A percentile compares a stretch with the other conserved stretches of the same genome.
These are phyloP conservation scores for Elaphomyces granulatus DNA, from an alignment of 495 filamentous ascomycete species.

Conservation along the genomic window DNA sequence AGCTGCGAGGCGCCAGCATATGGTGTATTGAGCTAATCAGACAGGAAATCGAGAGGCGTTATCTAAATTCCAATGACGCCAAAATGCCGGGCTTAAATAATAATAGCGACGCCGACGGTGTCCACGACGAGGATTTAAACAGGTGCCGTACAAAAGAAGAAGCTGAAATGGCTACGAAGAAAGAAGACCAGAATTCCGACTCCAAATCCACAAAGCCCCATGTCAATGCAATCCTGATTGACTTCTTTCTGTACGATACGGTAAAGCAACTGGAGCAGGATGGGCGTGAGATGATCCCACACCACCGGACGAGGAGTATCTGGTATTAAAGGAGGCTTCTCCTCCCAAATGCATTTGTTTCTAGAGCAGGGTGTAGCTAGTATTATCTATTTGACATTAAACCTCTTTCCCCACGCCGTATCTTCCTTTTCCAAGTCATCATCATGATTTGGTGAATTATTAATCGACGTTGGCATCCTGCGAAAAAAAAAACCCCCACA, in stretches of 20 bases:
- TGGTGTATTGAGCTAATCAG: slow-evolving; percentile 88
- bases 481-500: too few relatives aligned
- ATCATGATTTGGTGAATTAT: too few relatives aligned
- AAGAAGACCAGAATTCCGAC: not conserved
- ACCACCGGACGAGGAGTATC: slow-evolving; percentile 86
- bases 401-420: too few relatives aligned
- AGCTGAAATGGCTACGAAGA: slow-evolving; percentile 7
- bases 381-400: too few relatives aligned
- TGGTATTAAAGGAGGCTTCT: slow-evolving; percentile 84
- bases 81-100: not conserved
- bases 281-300: slow-evolving; percentile 51
- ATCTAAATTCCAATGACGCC: slow-evolving; percentile 41
- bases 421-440: too few relatives aligned
- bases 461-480: too few relatives aligned
- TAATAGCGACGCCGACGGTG: not conserved
- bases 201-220: slow-evolving; percentile 21
- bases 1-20: slow-evolving; percentile 77
- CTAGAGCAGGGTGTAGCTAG: too few relatives aligned
- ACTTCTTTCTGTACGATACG: slow-evolving; percentile 92
- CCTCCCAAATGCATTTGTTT: too few relatives aligned
- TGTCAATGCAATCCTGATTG: slow-evolving; percentile 84
- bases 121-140: not conserved
- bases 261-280: slow-evolving; percentile 66
- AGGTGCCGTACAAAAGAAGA: slow-evolving; percentile 3
- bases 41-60: slow-evolving; percentile 57